These are phyloP conservation scores for Arthrinium phaeospermum DNA, from an alignment of 2,329 filamentous ascomycete genomes.

Conservation along the genomic window DNA sequence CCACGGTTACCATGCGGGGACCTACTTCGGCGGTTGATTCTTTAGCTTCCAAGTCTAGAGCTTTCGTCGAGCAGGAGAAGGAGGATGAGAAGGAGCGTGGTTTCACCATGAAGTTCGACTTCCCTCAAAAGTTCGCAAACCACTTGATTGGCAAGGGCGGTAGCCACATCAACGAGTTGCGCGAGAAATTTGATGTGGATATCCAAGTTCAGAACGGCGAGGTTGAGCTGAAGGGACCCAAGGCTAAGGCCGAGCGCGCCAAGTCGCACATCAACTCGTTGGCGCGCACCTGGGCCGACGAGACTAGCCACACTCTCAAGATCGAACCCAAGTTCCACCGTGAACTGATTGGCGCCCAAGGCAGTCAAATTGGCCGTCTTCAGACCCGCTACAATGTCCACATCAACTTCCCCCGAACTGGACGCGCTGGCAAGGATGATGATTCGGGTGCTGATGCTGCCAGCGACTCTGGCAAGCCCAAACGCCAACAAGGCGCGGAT, in stretches of 20 bases:
- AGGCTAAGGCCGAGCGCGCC: conserved; percentile 89
- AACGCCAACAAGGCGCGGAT: conserved; percentile 78
- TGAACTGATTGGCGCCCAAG: conserved; percentile 89
- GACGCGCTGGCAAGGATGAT: conserved; percentile 72
- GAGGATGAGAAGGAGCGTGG: conserved; percentile 93
- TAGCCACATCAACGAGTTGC: conserved; percentile 68
- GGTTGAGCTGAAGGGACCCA: conserved; percentile 93
- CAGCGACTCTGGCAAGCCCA: conserved; percentile 69
- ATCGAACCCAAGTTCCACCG: conserved; percentile 93
- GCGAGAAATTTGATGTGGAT: conserved; percentile 71
- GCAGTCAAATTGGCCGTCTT: conserved; percentile 86
- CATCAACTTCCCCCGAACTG: conserved; percentile 85
- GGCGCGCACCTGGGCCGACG: conserved; percentile 85
- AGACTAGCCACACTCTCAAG: conserved; percentile 85
- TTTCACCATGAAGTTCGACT: conserved; percentile 85
- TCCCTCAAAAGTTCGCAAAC: conserved; percentile 93
- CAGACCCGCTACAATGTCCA: conserved; percentile 93
- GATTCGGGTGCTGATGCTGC: conserved; percentile 69
- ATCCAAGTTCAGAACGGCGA: conserved; percentile 93
- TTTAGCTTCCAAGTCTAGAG: conserved; percentile 73
- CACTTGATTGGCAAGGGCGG: conserved; percentile 75
- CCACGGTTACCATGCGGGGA: conserved; percentile 75
- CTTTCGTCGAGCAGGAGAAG: conserved; percentile 86
- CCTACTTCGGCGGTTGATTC: conserved; percentile 74
- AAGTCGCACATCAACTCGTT: conserved; percentile 81